phyloP scores from a whole-genome alignment of 176 grass and related monocot genomes.

The Themeda triandra region DNA sequence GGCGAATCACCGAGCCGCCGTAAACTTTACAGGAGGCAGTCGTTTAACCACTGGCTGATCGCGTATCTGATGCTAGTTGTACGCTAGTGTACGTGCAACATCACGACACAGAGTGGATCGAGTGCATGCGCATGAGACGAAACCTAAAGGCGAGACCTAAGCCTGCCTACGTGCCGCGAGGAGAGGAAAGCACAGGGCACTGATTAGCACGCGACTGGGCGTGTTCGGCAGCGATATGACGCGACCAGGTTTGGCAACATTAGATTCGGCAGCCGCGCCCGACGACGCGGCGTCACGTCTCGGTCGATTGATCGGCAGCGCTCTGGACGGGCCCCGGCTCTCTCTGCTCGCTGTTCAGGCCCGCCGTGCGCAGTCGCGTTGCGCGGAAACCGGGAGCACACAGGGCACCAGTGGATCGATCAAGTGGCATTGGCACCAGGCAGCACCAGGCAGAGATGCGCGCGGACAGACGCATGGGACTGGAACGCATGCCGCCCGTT shows the following conservation, averaged over 20 bases:
- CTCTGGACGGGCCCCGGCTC: neutral
- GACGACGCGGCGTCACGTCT: slow-evolving; percentile 20
- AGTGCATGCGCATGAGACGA: neutral
- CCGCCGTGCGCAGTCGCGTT: slow-evolving; percentile 12
- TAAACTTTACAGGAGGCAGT: neutral
- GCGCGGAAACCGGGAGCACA: neutral
- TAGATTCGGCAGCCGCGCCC: neutral
- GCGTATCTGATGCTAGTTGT: too few species aligned
- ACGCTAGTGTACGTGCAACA: too few species aligned
- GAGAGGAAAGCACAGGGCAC: neutral
- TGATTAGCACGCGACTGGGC: neutral
- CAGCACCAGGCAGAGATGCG: neutral
- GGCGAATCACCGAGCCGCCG: slow-evolving; percentile 5
- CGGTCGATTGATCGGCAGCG: neutral
- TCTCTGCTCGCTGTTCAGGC: neutral
- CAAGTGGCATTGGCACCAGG: neutral
- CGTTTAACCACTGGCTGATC: neutral
- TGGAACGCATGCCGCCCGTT: neutral
- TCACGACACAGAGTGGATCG: neutral
- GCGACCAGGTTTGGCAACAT: slow-evolving; percentile 23
- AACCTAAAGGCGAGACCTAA: neutral
- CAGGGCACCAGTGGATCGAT: neutral
- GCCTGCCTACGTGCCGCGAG: neutral
- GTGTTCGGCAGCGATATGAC: slow-evolving; percentile 24
- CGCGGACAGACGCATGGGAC: slow-evolving; percentile 13